Base-by-base conservation (phyloP, 805 yeast genomes). In the Starmerella stigmatis region DNA sequence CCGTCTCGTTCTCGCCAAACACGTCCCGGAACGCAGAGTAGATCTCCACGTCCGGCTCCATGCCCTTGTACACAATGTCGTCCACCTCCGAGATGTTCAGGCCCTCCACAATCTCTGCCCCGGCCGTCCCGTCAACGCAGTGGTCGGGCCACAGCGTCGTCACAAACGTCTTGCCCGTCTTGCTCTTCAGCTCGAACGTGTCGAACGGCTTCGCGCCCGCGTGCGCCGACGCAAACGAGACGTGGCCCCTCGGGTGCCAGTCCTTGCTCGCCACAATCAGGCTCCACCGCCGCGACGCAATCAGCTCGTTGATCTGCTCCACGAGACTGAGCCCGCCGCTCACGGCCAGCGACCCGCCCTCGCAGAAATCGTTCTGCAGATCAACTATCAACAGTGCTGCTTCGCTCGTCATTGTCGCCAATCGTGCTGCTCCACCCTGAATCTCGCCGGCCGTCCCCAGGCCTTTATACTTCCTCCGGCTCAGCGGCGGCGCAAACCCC, bases 1-100 rank as follows among this genome's bases (percentile, higher is more conserved):
- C 88, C 0, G 96, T 86, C 34, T 74, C 67, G 56, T 81, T 79
- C 22, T 74, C 57, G 22, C 75, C 71, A 89, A 94, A 84, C 23
- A 76, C 70, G 62, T 88, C 97, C 43, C 72, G 68, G 60, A 88
- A 88, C 23, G 94, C 86, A 13, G 95, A 86, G 58, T 86, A 88
- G 60, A 80, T 86, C 60, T 88, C 97, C 17, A 92, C 63, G 53
- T 83, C 86, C 21, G 65, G 66, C 23, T 79, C 61, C 47, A 69
- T 71, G 0, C 96, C 97, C 63, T 89, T 88, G 47, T 70, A 69
- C 7, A 88, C 76, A 2, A 75, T 65, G 53, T 25, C 72, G 66
- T 47, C 66, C 64, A 34, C 55, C 54, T 12, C 47, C 50, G 57
- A 56, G 2, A 57, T 55, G 30, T 64, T 61, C 43, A 86, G 67